Base-by-base conservation (phyloP, 2,329 filamentous ascomycete species). In the Aureobasidium uvarum region DNA sequence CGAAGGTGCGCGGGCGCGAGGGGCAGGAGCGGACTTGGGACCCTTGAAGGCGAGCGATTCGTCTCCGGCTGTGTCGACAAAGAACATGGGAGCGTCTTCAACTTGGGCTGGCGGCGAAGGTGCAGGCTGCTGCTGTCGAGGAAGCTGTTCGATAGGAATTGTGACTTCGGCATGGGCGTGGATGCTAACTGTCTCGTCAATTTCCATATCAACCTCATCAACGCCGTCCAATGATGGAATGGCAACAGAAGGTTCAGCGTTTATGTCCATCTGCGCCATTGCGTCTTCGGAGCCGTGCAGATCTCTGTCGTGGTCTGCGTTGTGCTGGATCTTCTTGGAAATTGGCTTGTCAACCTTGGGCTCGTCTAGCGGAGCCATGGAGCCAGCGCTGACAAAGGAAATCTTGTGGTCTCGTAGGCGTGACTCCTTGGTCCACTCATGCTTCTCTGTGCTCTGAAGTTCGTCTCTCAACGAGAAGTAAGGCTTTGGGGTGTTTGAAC, bases 361-460 rank as follows among this genome's bases (percentile, higher is more conserved):
- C 52, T 73, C 70, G 2, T 66, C 60, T 3, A 67, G 46, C 3
- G 78, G 75, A 41, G 80, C 74, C 62, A 81, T 74, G 46, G 75
- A 76, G 25, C 85, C 85, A 39, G 85, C 86, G 72, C 84, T 86
- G 67, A 89, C 81, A 71, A 90, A 90, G 1, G 76, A 73, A 59
- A 89, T 80, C 28, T 78, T 77, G 63, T 81, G 79, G 70, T 87
- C 76, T 66, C 87, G 81, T 58, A 89, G 77, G 68, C 81, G 81
- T 58, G 77, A 75, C 67, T 80, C 79, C 3, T 79, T 74, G 64
- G 80, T 78, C 74, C 81, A 82, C 52, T 77, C 73, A 69, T 84
- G 81, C 20, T 76, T 78, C 71, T 82, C 83, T 14, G 84, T 85
- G 70, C 85, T 86, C 25, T 79, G 80, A 41, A 84, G 85, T 74